These are phyloP conservation scores for Solidago caesia DNA, from an alignment of 129 eudicot genomes.

Conservation along the genomic window DNA sequence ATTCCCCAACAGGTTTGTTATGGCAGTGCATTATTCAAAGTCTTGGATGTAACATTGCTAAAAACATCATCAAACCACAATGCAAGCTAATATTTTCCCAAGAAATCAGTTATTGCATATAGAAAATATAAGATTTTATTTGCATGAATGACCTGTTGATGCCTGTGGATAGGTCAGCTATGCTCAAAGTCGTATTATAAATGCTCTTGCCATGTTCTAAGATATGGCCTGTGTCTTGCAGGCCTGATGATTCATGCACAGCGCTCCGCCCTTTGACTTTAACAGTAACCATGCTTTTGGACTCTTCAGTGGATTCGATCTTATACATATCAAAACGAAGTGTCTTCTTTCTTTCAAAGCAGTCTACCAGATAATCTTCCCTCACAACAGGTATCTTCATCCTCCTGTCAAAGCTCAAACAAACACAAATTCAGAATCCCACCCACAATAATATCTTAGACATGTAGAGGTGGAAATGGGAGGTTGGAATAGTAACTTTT, in stretches of 20 bases:
- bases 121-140: not conserved
- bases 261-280: conserved; percentile 97
- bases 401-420: conserved; percentile 59
- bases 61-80: conserved; percentile 6
- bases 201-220: conserved; percentile 82
- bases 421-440: not conserved
- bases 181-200: conserved; percentile 81
- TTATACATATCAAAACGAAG: conserved; percentile 85
- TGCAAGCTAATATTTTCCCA: not conserved
- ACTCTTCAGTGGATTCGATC: conserved; percentile 60
- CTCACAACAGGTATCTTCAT: conserved; percentile 87
- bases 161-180: conserved; percentile 90
- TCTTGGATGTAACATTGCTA: not conserved
- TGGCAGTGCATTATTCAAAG: not conserved
- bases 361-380: conserved; percentile 79
- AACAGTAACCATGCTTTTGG: conserved; percentile 59
- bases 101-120: not conserved
- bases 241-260: conserved; percentile 88
- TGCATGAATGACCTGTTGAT: conserved; percentile 62
- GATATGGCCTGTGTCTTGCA: conserved; percentile 96
- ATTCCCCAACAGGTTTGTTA: not conserved
- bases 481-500: not conserved
- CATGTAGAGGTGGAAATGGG: not conserved
- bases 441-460: not conserved
- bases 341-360: conserved; percentile 67